A percentile compares a stretch with the other conserved stretches of the same genome.
These are phyloP conservation scores for Psilocybe azurescens DNA, from an alignment of 768 basidiomycete species.

Conservation along the genomic window DNA sequence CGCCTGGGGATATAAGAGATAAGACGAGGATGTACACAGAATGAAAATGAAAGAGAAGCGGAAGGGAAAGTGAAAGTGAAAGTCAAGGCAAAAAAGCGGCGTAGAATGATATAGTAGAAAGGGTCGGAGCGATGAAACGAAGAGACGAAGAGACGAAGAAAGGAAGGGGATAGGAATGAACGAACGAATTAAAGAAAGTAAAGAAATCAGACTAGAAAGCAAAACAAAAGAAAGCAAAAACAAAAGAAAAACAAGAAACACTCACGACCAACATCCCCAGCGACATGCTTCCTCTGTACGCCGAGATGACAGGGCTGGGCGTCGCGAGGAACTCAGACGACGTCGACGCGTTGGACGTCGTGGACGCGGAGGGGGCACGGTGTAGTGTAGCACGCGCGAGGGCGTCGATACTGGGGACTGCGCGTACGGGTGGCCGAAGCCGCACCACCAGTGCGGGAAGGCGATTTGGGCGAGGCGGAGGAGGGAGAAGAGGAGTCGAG, in stretches of 20 bases:
- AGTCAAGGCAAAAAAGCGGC: too few species aligned
- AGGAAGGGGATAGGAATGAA: background rate
- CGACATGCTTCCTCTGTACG: constrained; percentile 46
- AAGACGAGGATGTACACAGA: too few species aligned
- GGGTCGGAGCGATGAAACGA: background rate
- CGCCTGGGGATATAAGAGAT: background rate
- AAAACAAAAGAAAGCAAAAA: too few species aligned
- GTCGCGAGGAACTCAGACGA: constrained; percentile 37
- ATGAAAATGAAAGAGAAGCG: too few species aligned
- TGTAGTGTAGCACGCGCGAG: too few species aligned
- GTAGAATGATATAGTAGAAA: too few species aligned
- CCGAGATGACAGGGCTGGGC: constrained; percentile 48
- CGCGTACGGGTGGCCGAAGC: constrained; percentile 30
- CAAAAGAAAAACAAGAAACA: background rate
- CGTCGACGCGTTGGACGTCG: constrained; percentile 29
- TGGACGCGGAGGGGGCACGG: constrained; percentile 37
- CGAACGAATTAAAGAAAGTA: background rate
- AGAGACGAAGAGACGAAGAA: too few species aligned
- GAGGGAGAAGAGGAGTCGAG: too few species aligned
- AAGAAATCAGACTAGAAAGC: too few species aligned
- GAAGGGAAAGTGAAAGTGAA: too few species aligned
- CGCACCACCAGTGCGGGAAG: background rate
- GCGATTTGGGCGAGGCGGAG: background rate
- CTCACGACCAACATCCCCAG: constrained; percentile 44
- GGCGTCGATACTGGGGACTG: too few species aligned